A percentile compares a stretch with the other conserved stretches of the same genome.
phyloP scores from a whole-genome alignment of 345 rosid genomes.

The Ceriops decandra region DNA sequence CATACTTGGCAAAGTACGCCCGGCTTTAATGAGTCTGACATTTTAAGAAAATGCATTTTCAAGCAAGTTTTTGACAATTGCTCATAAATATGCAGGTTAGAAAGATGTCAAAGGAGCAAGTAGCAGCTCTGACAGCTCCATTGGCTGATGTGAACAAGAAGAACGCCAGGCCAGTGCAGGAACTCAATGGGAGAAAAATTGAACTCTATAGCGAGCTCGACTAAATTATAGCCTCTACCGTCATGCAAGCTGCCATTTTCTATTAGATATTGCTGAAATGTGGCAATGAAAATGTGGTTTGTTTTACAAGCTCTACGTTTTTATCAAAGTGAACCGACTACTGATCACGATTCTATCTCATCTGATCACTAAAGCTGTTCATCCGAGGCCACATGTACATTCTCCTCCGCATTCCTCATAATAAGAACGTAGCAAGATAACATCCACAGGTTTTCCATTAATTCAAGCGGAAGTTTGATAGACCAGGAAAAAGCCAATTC shows the following conservation, averaged over 20 bases:
- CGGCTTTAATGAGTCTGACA: neutral
- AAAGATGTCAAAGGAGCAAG: conserved; percentile 55
- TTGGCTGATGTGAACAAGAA: conserved; percentile 30
- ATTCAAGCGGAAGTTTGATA: too few species aligned
- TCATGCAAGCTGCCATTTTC: neutral
- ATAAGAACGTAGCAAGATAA: too few species aligned
- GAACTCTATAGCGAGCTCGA: conserved; percentile 21
- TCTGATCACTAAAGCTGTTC: too few species aligned
- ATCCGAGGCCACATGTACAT: too few species aligned
- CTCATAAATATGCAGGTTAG: conserved; percentile 41
- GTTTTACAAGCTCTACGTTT: too few species aligned
- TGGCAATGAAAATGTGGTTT: too few species aligned
- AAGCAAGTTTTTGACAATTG: neutral
- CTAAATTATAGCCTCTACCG: neutral
- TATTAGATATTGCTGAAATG: neutral
- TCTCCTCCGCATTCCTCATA: too few species aligned
- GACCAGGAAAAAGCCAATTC: too few species aligned
- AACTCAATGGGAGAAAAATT: conserved; percentile 48
- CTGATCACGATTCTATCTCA: too few species aligned
- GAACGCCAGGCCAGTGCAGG: conserved; percentile 63
- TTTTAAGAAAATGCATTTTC: neutral
- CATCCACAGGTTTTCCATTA: too few species aligned
- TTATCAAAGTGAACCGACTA: too few species aligned
- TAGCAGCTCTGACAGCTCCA: conserved; percentile 48
- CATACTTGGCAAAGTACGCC: conserved; percentile 50